These are phyloP conservation scores for Globisporangium spiculum DNA, from an alignment of 352 stramenopile genomes.

Conservation along the genomic window DNA sequence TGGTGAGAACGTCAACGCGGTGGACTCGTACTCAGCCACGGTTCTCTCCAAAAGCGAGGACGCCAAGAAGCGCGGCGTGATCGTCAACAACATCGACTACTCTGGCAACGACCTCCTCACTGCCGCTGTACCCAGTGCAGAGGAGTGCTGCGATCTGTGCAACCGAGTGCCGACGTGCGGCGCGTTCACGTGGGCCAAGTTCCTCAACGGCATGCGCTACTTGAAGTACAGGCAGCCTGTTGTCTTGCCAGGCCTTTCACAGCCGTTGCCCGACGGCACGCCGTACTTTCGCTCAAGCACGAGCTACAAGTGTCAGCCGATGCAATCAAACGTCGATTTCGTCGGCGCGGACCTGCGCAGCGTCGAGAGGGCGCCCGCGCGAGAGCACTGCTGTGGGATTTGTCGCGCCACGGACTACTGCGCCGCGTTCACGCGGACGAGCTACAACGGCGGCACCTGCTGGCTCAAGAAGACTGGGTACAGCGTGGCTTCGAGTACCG, in stretches of 20 bases:
- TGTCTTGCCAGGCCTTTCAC: not conserved
- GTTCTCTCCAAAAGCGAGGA: not conserved
- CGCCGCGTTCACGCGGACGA: constrained; percentile 26
- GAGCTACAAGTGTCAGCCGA: constrained; percentile 12
- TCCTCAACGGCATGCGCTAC: constrained; percentile 22
- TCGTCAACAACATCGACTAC: constrained; percentile 27
- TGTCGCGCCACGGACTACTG: constrained; percentile 17
- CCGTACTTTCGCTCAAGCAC: constrained; percentile 11
- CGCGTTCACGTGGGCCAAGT: constrained; percentile 29
- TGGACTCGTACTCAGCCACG: not conserved
- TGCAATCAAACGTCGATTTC: constrained; percentile 11
- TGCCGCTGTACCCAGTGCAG: constrained; percentile 1
- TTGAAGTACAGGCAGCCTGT: constrained; percentile 22
- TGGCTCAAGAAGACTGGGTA: constrained; percentile 18
- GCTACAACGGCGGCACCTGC: constrained; percentile 26
- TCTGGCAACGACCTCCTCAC: constrained; percentile 25
- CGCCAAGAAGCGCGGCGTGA: constrained; percentile 15
- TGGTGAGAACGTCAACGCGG: not conserved
- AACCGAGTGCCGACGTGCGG: constrained; percentile 13
- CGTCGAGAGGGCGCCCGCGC: not conserved
- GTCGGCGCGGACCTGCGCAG: constrained; percentile 6
- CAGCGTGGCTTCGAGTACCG: not conserved
- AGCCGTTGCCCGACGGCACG: not conserved
- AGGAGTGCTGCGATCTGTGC: constrained; percentile 28
- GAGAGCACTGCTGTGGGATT: constrained; percentile 8